Percentiles rank a stretch among this genome's conserved stretches.
Evolutionary conservation across 352 stramenopile genomes (phyloP).

Genomic region (Globisporangium iwayamae): DNA sequence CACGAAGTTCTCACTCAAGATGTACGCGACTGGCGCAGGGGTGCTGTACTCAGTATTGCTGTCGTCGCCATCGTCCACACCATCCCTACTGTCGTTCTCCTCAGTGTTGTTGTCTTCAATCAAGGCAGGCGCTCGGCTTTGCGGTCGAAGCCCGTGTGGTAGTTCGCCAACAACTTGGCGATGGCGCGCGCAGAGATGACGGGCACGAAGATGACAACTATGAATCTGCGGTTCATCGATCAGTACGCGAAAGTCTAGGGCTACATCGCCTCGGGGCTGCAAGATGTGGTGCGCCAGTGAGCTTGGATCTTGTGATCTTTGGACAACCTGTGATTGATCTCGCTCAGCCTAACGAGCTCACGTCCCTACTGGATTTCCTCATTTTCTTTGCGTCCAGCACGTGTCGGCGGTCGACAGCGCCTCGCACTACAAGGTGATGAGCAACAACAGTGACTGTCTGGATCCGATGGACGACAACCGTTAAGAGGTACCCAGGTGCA

Average conservation of each 20-base stretch:
- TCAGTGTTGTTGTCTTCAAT: too few species aligned
- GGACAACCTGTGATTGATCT: background rate
- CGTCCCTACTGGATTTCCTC: background rate
- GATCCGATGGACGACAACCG: too few species aligned
- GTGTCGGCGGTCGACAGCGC: background rate
- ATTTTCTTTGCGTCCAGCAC: background rate
- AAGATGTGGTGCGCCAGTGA: background rate
- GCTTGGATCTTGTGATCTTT: background rate
- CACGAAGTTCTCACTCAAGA: too few species aligned
- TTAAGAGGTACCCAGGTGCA: too few species aligned
- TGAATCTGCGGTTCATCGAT: background rate
- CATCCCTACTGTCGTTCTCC: too few species aligned
- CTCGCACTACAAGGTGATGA: background rate
- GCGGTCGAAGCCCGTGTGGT: too few species aligned
- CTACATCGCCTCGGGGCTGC: background rate
- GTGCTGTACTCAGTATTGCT: too few species aligned
- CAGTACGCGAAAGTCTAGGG: background rate
- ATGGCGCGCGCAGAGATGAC: conserved; percentile 14
- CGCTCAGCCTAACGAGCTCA: background rate
- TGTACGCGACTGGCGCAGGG: too few species aligned
- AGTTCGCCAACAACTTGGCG: conserved; percentile 16
- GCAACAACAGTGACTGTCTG: too few species aligned
- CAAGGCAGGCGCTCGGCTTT: too few species aligned
- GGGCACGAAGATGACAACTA: background rate
- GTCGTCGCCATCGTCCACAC: too few species aligned